A percentile compares a stretch with the other conserved stretches of the same genome.
These are phyloP conservation scores for Batkoa obscura DNA, from an alignment of 371 early-diverging fungal genomes.

Conservation along the genomic window DNA sequence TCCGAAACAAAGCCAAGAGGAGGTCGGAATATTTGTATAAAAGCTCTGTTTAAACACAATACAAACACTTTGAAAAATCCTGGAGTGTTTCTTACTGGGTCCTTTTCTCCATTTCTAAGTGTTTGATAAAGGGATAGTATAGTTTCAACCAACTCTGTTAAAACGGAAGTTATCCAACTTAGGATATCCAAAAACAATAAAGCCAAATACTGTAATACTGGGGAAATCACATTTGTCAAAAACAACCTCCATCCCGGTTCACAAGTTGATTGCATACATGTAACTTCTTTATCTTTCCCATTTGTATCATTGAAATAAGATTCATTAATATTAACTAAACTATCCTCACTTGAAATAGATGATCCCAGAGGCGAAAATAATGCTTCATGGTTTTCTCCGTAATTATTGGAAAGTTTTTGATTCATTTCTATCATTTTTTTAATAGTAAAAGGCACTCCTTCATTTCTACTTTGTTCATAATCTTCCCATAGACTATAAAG, in stretches of 20 bases:
- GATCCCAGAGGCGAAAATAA: neutral
- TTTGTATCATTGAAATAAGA: neutral
- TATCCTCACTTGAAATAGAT: neutral
- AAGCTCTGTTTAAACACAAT: conserved; percentile 18
- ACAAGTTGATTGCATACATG: neutral
- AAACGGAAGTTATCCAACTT: neutral
- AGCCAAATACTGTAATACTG: neutral
- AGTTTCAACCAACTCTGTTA: neutral
- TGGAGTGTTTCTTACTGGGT: conserved; percentile 21
- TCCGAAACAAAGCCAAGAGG: conserved; percentile 21
- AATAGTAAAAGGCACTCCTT: neutral
- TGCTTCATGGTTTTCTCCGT: neutral
- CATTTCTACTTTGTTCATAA: neutral
- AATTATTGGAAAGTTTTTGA: neutral
- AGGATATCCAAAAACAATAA: neutral
- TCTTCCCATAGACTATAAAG: conserved; percentile 2
- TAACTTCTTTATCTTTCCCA: neutral
- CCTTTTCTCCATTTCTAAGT: conserved; percentile 3
- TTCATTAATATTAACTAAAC: neutral
- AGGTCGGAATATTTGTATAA: conserved; percentile 24
- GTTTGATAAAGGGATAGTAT: neutral
- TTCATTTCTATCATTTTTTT: neutral
- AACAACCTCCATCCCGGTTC: neutral
- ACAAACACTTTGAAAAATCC: conserved; percentile 14
- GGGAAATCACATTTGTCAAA: neutral